Base-by-base conservation (phyloP, 1,284 basidiomycete genomes). In the Puccinia polysora region DNA sequence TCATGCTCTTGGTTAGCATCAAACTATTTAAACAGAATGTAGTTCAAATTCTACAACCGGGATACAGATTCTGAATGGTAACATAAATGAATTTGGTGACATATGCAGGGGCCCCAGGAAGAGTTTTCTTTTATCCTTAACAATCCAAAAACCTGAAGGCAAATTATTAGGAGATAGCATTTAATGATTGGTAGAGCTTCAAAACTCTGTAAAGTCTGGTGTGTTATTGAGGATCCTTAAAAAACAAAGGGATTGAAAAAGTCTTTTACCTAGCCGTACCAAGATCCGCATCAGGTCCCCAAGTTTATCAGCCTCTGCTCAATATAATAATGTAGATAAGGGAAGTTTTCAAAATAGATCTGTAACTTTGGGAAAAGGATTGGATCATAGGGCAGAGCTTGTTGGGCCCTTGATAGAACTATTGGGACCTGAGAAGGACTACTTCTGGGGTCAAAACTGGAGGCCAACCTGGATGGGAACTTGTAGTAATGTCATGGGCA, bases 221-320 rank as follows among this genome's bases (percentile, higher is more conserved):
- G n/a, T n/a, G n/a, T n/a, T n/a, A n/a, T n/a, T n/a, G n/a, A n/a
- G n/a, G n/a, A n/a, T 79, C 83, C 84, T 84, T 84, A 84, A 84
- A 85, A 84, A 84, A 83, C 83, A 83, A 83, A 83, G 83, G 83
- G 83, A 84, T 82, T 82, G 80, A 81, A 81, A 82, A 82, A 82
- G 78, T 83, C 81, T 84, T 82, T 80, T 82, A 79, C 80, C 82
- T 82, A 83, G 82, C 83, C 82, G 81, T 84, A 84, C 84, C 83
- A 82, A 84, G 84, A 84, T 82, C 84, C 82, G 83, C 83, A 84
- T 83, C 83, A 83, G 83, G 84, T 84, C 83, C 83, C 84, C 84
- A 83, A 84, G 83, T 82, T 84, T 82, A 84, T 83, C 81, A 84
- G 82, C 81, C 83, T 84, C 83, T 84, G 83, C 83, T 83, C 81